These are phyloP conservation scores for Astraeus odoratus DNA, from an alignment of 768 basidiomycete genomes.

Conservation along the genomic window DNA sequence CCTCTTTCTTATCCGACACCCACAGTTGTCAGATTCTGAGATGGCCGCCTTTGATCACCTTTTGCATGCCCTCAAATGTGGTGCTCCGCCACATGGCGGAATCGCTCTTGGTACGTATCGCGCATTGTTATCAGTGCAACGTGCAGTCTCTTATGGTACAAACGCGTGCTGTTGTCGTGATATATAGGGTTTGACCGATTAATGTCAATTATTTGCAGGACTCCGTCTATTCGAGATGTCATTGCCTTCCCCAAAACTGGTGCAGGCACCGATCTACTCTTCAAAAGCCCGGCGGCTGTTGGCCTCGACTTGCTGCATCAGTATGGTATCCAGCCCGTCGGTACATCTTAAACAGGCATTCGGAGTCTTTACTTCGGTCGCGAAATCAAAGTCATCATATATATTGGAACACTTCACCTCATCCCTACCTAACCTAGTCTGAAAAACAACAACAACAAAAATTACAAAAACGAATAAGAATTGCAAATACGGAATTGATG, in stretches of 20 bases:
- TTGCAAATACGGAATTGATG: conserved; percentile 5
- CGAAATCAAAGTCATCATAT: background rate
- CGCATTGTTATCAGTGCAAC: conserved; percentile 9
- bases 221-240: conserved; percentile 87
- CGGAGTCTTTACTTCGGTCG: background rate
- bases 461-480: conserved; percentile 10
- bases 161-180: background rate
- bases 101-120: conserved; percentile 72
- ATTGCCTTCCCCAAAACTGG: conserved; percentile 95
- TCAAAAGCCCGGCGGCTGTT: conserved; percentile 76
- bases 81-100: conserved; percentile 94
- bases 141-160: conserved; percentile 5
- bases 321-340: conserved; percentile 49
- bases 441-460: background rate
- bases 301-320: conserved; percentile 45
- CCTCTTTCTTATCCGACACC: conserved; percentile 10
- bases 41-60: conserved; percentile 75
- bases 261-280: conserved; percentile 77
- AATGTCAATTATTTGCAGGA: conserved; percentile 84
- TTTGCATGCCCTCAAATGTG: conserved; percentile 78
- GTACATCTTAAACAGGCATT: conserved; percentile 3
- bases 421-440: conserved; percentile 7
- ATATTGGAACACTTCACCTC: background rate
- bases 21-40: conserved; percentile 72
- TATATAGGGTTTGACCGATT: conserved; percentile 82